Percentiles rank a stretch among this genome's conserved stretches.
These are phyloP conservation scores for Blastobotrys illinoisensis DNA, from an alignment of 1,139 yeast genomes.

Conservation along the genomic window DNA sequence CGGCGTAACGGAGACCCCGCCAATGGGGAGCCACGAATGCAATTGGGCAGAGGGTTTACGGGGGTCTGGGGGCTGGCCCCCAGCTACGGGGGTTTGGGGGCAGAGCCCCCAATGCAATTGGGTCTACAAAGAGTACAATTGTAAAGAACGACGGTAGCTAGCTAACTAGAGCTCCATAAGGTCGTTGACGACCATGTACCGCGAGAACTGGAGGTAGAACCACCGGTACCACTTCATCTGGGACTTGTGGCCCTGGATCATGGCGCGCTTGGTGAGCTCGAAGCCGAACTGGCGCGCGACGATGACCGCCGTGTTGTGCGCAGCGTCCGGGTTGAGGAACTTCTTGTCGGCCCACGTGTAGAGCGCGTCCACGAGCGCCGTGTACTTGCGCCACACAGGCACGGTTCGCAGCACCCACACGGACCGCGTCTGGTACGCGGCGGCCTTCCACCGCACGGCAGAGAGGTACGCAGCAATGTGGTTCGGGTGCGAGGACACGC, in stretches of 20 bases:
- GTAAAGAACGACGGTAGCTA: too few species aligned
- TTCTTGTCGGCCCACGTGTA: slow-evolving; percentile 12
- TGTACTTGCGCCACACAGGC: slow-evolving; percentile 35
- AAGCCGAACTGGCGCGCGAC: slow-evolving; percentile 43
- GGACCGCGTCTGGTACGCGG: slow-evolving; percentile 13
- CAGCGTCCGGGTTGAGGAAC: slow-evolving; percentile 7
- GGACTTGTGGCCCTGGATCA: slow-evolving; percentile 77
- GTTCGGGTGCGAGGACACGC: slow-evolving; percentile 83
- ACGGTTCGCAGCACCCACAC: slow-evolving; percentile 35
- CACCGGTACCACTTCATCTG: slow-evolving; percentile 97
- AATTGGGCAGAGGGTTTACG: too few species aligned
- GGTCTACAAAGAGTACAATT: too few species aligned
- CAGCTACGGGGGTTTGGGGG: too few species aligned
- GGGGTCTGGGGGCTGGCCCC: too few species aligned
- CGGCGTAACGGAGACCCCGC: too few species aligned
- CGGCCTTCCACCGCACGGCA: slow-evolving; percentile 36
- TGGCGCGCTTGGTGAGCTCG: slow-evolving; percentile 60
- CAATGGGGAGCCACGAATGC: too few species aligned
- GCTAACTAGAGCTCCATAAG: slow-evolving; percentile 32
- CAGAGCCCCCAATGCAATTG: too few species aligned
- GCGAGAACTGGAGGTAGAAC: slow-evolving; percentile 75
- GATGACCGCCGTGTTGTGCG: slow-evolving; percentile 31
- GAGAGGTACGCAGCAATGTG: slow-evolving; percentile 67
- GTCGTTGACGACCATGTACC: slow-evolving; percentile 69
- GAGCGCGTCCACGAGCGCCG: slow-evolving; percentile 31